Percentiles rank a stretch among this genome's conserved stretches.
These are phyloP conservation scores for Gossypium schwendimanii DNA, from an alignment of 441 rosid species.

Conservation along the genomic window DNA sequence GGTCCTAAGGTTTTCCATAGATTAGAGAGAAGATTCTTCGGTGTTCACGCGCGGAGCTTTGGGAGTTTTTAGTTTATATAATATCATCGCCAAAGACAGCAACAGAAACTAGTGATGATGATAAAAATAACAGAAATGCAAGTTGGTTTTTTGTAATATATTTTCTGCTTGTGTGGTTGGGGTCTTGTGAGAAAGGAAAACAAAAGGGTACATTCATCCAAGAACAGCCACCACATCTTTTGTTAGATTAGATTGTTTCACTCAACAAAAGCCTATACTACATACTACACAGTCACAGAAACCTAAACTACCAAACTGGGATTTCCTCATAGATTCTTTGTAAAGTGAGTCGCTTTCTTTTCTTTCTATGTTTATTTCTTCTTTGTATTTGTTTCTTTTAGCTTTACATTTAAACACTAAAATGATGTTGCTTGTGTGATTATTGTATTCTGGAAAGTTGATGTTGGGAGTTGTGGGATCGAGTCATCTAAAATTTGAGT, in stretches of 20 bases:
- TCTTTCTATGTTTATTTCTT: neutral
- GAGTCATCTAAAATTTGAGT: slow-evolving; percentile 25
- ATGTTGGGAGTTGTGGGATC: slow-evolving; percentile 25
- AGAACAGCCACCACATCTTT: slow-evolving; percentile 11
- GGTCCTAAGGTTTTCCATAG: slow-evolving; percentile 24
- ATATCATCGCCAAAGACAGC: slow-evolving; percentile 4
- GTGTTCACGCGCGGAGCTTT: slow-evolving; percentile 21
- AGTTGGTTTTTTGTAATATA: slow-evolving; percentile 6
- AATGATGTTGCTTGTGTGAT: slow-evolving; percentile 15
- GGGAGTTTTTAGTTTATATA: slow-evolving; percentile 7
- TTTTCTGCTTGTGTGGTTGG: slow-evolving; percentile 18
- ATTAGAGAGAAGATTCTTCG: slow-evolving; percentile 15
- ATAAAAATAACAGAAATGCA: slow-evolving; percentile 16
- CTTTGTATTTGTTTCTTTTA: neutral
- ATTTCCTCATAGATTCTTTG: slow-evolving; percentile 21
- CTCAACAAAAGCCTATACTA: slow-evolving; percentile 10
- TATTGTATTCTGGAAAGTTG: slow-evolving; percentile 19
- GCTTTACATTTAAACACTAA: slow-evolving; percentile 1
- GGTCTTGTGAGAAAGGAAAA: slow-evolving; percentile 18
- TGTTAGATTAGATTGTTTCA: slow-evolving; percentile 20
- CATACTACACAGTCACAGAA: slow-evolving; percentile 1
- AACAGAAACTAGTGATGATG: slow-evolving; percentile 3
- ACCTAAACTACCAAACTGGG: slow-evolving; percentile 16
- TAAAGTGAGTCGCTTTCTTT: slow-evolving; percentile 29
- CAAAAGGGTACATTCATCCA: slow-evolving; percentile 22